Base-by-base conservation (phyloP, 257 asterid genomes). In the Catharanthus roseus region DNA sequence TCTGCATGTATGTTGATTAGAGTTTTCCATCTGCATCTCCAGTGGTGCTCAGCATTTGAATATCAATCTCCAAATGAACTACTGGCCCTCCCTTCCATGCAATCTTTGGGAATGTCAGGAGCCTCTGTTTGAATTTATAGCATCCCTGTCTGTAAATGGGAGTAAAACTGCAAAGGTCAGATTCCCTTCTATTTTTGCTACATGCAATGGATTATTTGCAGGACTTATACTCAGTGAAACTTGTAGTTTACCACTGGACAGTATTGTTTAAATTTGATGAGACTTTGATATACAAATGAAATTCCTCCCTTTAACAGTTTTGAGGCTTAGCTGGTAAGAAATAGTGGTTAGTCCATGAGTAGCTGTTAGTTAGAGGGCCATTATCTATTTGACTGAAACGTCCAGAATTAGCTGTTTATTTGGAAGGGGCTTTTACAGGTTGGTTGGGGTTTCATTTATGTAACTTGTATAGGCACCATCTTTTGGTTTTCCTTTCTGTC, bases 51-150 rank as follows among this genome's bases (percentile, higher is more conserved):
- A 88, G 58, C 96, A 88, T 84, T 79, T 90, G 86, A 88, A 90
- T 79, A 87, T 90, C 85, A 90, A 88, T 79, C 96, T 88, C 45
- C 93, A 90, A 49, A 90, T 90, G 97, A 90, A 88, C 81, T 88
- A 90, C 70, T 90, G 95, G 97, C 93, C 86, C 72, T 81, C 95
- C 33, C 93, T 88, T 57, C 82, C 95, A 42, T 82, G 90, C 84
- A 88, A 90, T 70, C 93, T 90, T 65, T 69, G 78, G 33, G 95
- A 87, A 79, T 88, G 90, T 69, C 95, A 90, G 82, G 92, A 87
- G 83, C 97, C 97, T 51, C 72, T 90, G 44, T 85, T 84, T 18
- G 92, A 90, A 77, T 90, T 70, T 41, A 83, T 84, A 72, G 80
- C 90, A 3, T 77, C 89, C 74, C 82, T 90, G 54, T 85, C 96